Percentiles rank a stretch among this genome's conserved stretches.
phyloP scores from a whole-genome alignment of 768 basidiomycete species.

The Thelephora ganbajun region DNA sequence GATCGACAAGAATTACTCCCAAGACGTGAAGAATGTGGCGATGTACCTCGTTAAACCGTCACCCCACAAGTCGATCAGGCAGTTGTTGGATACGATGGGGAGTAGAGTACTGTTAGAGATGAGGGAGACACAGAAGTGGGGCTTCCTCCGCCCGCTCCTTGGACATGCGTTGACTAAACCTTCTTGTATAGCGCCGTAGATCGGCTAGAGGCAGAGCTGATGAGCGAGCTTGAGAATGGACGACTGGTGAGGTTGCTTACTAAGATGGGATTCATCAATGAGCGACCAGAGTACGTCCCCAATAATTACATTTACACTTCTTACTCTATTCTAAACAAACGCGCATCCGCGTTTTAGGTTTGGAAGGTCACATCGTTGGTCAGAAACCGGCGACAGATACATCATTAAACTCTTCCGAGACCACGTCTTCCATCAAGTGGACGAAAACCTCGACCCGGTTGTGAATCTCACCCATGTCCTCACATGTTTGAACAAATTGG shows the following conservation, averaged over 20 bases:
- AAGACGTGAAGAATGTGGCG: slow-evolving; percentile 71
- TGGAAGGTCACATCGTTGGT: slow-evolving; percentile 92
- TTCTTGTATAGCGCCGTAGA: slow-evolving; percentile 51
- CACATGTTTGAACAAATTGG: slow-evolving; percentile 91
- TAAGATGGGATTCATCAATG: slow-evolving; percentile 98
- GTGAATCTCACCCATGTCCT: slow-evolving; percentile 87
- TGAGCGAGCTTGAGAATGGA: slow-evolving; percentile 88
- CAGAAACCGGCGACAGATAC: slow-evolving; percentile 95
- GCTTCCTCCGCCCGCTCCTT: neutral
- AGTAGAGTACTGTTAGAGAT: slow-evolving; percentile 63
- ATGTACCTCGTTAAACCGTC: slow-evolving; percentile 65
- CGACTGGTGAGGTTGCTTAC: slow-evolving; percentile 77
- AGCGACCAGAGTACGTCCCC: slow-evolving; percentile 82
- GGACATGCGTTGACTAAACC: neutral
- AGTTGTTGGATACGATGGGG: slow-evolving; percentile 70
- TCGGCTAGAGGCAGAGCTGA: slow-evolving; percentile 67
- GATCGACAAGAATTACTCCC: slow-evolving; percentile 59
- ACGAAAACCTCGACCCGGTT: slow-evolving; percentile 79
- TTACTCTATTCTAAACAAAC: neutral
- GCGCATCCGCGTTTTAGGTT: slow-evolving; percentile 37
- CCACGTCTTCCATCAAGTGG: slow-evolving; percentile 95
- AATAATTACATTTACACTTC: neutral
- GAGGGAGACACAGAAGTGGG: slow-evolving; percentile 71
- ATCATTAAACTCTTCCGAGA: slow-evolving; percentile 97
- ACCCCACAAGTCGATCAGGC: slow-evolving; percentile 58